These are phyloP conservation scores for Myxozyma neglecta DNA, from an alignment of 805 yeast species.

Conservation along the genomic window DNA sequence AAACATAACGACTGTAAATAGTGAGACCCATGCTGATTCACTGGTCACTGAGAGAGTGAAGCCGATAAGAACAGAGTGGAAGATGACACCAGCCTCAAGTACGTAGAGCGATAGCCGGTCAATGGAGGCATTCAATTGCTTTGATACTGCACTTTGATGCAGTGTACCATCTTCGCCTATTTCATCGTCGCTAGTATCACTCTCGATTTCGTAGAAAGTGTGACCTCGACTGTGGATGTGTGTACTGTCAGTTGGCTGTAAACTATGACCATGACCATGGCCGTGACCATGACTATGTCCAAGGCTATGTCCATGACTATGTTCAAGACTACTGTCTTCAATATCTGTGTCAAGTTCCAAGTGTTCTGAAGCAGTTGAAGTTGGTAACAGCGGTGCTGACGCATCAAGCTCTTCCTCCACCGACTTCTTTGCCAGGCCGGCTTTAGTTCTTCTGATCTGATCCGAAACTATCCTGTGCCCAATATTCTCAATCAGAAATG, in stretches of 20 bases:
- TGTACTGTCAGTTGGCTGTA: not conserved
- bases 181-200: slow-evolving; percentile 6
- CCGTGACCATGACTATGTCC: not conserved
- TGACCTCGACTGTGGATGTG: slow-evolving; percentile 11
- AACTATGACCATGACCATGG: not conserved
- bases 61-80: slow-evolving; percentile 77
- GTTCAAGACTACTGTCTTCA: not conserved
- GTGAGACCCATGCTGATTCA: slow-evolving; percentile 63
- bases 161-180: not conserved
- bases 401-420: not conserved
- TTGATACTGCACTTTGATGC: slow-evolving; percentile 5
- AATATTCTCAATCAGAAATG: slow-evolving; percentile 54
- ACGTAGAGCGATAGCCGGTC: slow-evolving; percentile 39
- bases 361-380: not conserved
- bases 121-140: slow-evolving; percentile 13
- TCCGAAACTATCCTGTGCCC: slow-evolving; percentile 36
- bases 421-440: not conserved
- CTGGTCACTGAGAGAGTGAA: slow-evolving; percentile 64
- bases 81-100: slow-evolving; percentile 67
- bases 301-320: not conserved
- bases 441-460: slow-evolving; percentile 13
- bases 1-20: slow-evolving; percentile 66
- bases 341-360: not conserved
- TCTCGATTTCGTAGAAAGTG: slow-evolving; percentile 7
- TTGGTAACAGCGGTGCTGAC: not conserved